Evolutionary conservation across 805 yeast genomes (phyloP).

Genomic region (Metschnikowia baotianmanensis): DNA sequence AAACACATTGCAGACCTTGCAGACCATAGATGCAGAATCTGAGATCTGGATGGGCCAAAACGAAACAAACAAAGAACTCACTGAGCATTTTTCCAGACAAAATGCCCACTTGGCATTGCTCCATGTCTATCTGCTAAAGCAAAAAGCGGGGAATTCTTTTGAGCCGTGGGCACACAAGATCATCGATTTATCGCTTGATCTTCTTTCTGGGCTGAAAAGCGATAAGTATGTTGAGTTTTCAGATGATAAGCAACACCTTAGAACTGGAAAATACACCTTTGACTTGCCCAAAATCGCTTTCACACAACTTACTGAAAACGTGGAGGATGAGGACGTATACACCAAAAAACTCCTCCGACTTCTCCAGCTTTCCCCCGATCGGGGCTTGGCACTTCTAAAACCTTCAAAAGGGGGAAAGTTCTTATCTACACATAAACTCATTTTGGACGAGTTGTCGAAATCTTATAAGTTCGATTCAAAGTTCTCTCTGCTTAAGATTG

Average conservation of each 20-base stretch:
- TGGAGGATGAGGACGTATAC: slow-evolving; percentile 26
- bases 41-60: slow-evolving; percentile 15
- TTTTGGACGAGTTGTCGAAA: slow-evolving; percentile 30
- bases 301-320: slow-evolving; percentile 15
- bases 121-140: slow-evolving; percentile 11
- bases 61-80: slow-evolving; percentile 15
- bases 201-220: slow-evolving; percentile 7
- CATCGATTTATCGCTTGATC: slow-evolving; percentile 9
- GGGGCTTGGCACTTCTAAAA: slow-evolving; percentile 33
- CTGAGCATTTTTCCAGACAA: slow-evolving; percentile 5
- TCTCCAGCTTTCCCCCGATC: slow-evolving; percentile 27
- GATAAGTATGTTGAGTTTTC: not conserved
- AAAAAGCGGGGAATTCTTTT: slow-evolving; percentile 8
- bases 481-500: slow-evolving; percentile 32
- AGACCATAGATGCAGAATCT: slow-evolving; percentile 9
- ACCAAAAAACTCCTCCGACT: slow-evolving; percentile 32
- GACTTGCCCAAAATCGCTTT: slow-evolving; percentile 12
- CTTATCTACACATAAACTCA: slow-evolving; percentile 27
- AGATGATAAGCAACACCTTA: not conserved
- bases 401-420: slow-evolving; percentile 25
- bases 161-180: slow-evolving; percentile 9
- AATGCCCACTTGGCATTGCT: slow-evolving; percentile 6
- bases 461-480: slow-evolving; percentile 21
- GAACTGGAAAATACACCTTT: not conserved
- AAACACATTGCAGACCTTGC: not conserved